Conservation (phyloP, 176 grass and related monocot species). For the Carex pumila region DNA sequence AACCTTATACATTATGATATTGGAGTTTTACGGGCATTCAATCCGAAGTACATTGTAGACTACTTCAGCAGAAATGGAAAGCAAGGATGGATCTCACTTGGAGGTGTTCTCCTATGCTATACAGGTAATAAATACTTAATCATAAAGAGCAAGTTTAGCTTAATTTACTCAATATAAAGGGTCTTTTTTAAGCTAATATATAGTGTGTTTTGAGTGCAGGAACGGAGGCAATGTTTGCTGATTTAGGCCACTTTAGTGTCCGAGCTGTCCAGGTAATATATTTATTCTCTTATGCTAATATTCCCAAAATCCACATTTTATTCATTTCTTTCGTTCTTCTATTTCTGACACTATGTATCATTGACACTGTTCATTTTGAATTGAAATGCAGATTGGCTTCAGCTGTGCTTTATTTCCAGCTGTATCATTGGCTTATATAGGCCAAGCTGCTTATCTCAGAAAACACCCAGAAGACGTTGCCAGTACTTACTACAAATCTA, state of each 20-base stretch:
- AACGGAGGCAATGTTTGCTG: slow-evolving; percentile 58
- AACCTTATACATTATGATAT: slow-evolving; percentile 39
- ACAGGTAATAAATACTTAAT: slow-evolving; percentile 17
- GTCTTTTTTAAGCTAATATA: background rate
- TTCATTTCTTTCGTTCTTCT: background rate
- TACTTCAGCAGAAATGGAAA: slow-evolving; percentile 56
- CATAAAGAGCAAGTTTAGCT: background rate
- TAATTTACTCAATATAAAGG: background rate
- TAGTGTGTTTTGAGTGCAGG: slow-evolving; percentile 20
- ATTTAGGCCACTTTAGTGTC: slow-evolving; percentile 58
- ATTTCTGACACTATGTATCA: background rate
- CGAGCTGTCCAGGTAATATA: slow-evolving; percentile 35
- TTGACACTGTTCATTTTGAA: background rate
- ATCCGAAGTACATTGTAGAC: slow-evolving; percentile 38
- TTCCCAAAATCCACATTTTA: background rate
- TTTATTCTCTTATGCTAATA: background rate
- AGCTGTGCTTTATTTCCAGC: slow-evolving; percentile 19
- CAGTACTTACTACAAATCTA: slow-evolving; percentile 58
- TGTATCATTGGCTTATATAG: slow-evolving; percentile 47
- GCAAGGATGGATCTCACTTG: slow-evolving; percentile 57
- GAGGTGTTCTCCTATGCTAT: slow-evolving; percentile 46
- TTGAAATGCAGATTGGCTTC: no score
- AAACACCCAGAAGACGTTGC: slow-evolving; percentile 22
- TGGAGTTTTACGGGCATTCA: slow-evolving; percentile 42
- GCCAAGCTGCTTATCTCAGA: slow-evolving; percentile 55